Base-by-base conservation (phyloP, 2,329 filamentous ascomycete species). In the Chrysoporthe austroafricana region DNA sequence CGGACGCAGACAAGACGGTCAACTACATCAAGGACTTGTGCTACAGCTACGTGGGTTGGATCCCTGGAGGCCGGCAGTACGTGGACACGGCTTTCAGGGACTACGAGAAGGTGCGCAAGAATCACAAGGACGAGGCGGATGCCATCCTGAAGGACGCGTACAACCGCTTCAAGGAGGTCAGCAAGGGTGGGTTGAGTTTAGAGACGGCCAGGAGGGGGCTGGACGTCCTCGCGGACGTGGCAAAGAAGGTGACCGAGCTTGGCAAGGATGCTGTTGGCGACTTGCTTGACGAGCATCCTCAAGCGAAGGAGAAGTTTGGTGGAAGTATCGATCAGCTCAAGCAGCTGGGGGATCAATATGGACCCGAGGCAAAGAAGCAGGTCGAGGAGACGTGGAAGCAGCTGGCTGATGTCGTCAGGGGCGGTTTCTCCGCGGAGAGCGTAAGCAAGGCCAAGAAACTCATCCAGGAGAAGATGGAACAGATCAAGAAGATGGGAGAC, bases 351-450 rank as follows among this genome's bases (percentile, higher is more conserved):
- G 86, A 92, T 16, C 82, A 88, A 68, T 90, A 91, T 73, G 91
- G 91, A 0, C 91, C 91, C 0, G 89, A 93, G 74, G 91, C 90
- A 0, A 92, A 93, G 85, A 89, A 93, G 83, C 85, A 92, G 77
- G 85, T 91, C 5, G 89, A 93, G 66, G 83, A 90, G 77, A 91
- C 90, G 1, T 93, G 90, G 86, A 76, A 84, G 39, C 85, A 93
- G 76, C 80, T 92, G 71, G 84, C 83, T 72, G 86, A 91, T 50
- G 84, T 93, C 60, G 75, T 91, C 66, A 85, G 87, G 58, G 83
- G 83, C 16, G 91, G 91, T 2, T 74, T 92, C 63, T 87, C 82
- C 61, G 80, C 82, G 0, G 76, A 78, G 18, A 86, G 81, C 57
- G 72, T 85, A 0, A 81, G 86, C 63, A 88, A 87, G 73, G 83